Evolutionary conservation across 2,329 filamentous ascomycete genomes (phyloP).

Genomic region (Trichoderma sp.): DNA sequence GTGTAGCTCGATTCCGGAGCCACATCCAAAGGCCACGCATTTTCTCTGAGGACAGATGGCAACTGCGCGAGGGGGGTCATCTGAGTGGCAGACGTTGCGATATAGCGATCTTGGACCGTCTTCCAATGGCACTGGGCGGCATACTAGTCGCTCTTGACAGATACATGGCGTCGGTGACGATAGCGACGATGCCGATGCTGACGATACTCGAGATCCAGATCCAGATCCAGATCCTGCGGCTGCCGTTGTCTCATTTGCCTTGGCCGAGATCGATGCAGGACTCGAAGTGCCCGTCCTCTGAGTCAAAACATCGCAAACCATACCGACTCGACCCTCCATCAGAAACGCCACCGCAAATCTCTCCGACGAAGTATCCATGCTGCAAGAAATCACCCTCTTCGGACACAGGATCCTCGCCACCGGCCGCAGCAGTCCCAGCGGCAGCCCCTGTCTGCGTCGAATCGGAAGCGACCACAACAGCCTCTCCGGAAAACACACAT

Average conservation of each 20-base stretch:
- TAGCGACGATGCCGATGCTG: neutral
- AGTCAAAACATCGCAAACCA: conserved; percentile 59
- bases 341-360: conserved; percentile 61
- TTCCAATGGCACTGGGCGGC: conserved; percentile 39
- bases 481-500: conserved; percentile 40
- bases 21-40: conserved; percentile 68
- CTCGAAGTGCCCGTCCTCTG: conserved; percentile 28
- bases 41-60: conserved; percentile 67
- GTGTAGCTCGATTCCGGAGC: conserved; percentile 65
- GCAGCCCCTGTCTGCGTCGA: conserved; percentile 33
- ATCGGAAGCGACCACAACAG: conserved; percentile 37
- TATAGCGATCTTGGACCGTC: conserved; percentile 40
- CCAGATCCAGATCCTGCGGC: conserved; percentile 25
- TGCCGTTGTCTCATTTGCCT: neutral
- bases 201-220: conserved; percentile 26
- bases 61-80: conserved; percentile 67
- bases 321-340: conserved; percentile 62
- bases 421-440: conserved; percentile 43
- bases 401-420: conserved; percentile 61
- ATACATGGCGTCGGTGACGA: conserved; percentile 30
- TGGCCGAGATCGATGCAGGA: conserved; percentile 13
- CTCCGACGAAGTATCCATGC: conserved; percentile 64
- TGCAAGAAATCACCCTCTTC: conserved; percentile 59
- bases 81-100: conserved; percentile 59
- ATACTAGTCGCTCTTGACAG: conserved; percentile 34